Evolutionary conservation across 2,329 filamentous ascomycete species (phyloP), one percentile per base, ranked within the genome.

Genomic region (Hyphodiscus sp.): DNA sequence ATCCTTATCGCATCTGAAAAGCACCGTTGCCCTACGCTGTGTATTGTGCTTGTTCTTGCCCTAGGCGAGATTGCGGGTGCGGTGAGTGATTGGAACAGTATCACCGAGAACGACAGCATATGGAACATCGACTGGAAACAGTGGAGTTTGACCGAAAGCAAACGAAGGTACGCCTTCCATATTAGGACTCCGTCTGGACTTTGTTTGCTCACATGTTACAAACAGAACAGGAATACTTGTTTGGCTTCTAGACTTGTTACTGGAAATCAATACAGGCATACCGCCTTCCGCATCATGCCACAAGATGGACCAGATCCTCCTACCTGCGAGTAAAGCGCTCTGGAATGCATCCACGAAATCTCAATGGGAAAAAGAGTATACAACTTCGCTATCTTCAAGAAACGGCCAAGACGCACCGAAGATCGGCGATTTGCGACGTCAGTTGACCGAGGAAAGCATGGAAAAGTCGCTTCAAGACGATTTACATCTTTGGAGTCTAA

Each of bases 381-480:
- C 11, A 38, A 4, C 11, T 2, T 38, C 5, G 5, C 16, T 38
- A 13, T 38, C 33, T 38, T 38, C 33, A 15, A 38, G 33, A 38
- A 38, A 38, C 11, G 16, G 33, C 33, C 11, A 10, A n/a, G 33
- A n/a, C 4, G 16, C 16, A n/a, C 5, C 16, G 11, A 38, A 13
- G 4, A 38, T 38, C 13, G 33, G 33, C 4, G 33, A 38, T 38
- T n/a, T 38, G 23, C 23, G 23, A 26, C 23, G 23, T 26, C 23
- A 26, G 8, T 3, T 3, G 8, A 26, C 23, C 3, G 4, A 26
- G 8, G 4, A 26, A 26, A 26, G 23, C 23, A 26, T 26, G 23
- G 23, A 97, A 71, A 99, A 26, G 23, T 26, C 23, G 8, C 23
- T 26, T 3, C 4, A 26, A 26, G 23, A 26, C 23, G 23, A 26